Evolutionary conservation across 768 basidiomycete species (phyloP).

Genomic region (Daedaleopsis nitida): DNA sequence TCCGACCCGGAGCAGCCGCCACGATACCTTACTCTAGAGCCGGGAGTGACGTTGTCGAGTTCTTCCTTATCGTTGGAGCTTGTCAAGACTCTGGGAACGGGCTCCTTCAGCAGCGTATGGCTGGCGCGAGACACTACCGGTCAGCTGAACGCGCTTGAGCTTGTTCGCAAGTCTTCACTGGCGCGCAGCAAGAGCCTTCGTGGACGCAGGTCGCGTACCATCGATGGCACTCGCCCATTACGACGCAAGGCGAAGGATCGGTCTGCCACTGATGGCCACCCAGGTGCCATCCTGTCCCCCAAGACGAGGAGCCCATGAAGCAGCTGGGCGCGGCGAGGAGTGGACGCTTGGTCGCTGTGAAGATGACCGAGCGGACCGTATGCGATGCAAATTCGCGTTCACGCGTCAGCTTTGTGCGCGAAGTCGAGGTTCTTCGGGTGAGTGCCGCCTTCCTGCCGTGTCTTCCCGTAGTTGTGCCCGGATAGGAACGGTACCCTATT

Average conservation of each 20-base stretch:
- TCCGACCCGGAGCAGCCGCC: constrained; percentile 13
- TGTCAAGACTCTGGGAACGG: constrained; percentile 60
- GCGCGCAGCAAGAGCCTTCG: constrained; percentile 26
- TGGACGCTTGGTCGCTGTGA: constrained; percentile 53
- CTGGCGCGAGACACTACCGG: constrained; percentile 47
- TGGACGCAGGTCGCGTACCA: constrained; percentile 14
- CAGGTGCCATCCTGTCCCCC: constrained; percentile 3
- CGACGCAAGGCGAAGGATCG: constrained; percentile 10
- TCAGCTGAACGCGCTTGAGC: constrained; percentile 28
- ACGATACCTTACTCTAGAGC: constrained; percentile 2
- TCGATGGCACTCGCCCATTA: constrained; percentile 21
- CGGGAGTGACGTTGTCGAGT: constrained; percentile 12
- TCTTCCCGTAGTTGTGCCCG: not conserved
- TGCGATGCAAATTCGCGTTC: constrained; percentile 67
- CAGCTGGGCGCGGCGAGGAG: constrained; percentile 19
- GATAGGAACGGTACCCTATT: not conserved
- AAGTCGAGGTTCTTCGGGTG: constrained; percentile 83
- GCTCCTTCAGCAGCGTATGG: constrained; percentile 79
- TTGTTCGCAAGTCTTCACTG: constrained; percentile 27
- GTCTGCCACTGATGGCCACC: not conserved
- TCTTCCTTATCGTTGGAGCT: constrained; percentile 45
- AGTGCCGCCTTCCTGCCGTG: constrained; percentile 30
- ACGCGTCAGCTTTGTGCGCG: constrained; percentile 75
- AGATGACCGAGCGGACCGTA: constrained; percentile 47
- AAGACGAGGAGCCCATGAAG: constrained; percentile 7